A percentile compares a stretch with the other conserved stretches of the same genome.
phyloP scores from a whole-genome alignment of 768 basidiomycete genomes.

The Tylopilus sp. region DNA sequence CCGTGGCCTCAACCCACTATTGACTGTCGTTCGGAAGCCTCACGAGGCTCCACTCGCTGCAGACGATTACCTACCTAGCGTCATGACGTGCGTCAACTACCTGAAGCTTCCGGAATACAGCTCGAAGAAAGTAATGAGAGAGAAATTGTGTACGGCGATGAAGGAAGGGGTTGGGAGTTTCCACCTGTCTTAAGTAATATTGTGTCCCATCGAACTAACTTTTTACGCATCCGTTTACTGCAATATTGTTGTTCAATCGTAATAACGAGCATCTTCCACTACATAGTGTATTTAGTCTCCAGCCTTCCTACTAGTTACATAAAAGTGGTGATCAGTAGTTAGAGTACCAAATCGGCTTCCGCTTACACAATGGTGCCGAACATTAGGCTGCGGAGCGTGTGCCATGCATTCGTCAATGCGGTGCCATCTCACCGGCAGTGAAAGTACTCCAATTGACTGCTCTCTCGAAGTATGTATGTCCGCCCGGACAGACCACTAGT shows the following conservation, averaged over 20 bases:
- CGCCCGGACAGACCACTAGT: conserved; percentile 75
- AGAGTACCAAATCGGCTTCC: not conserved
- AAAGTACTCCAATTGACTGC: not conserved
- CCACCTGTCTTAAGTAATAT: conserved; percentile 76
- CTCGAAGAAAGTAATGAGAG: conserved; percentile 76
- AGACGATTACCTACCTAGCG: conserved; percentile 93
- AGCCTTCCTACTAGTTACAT: not conserved
- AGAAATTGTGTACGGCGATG: conserved; percentile 82
- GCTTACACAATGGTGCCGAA: not conserved
- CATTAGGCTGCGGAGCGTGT: conserved; percentile 26
- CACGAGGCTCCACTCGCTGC: conserved; percentile 88
- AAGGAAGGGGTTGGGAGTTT: conserved; percentile 94
- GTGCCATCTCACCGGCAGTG: not conserved
- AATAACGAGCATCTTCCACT: conserved; percentile 3
- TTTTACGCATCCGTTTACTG: conserved; percentile 18
- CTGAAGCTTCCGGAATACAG: conserved; percentile 96
- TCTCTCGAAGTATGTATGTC: conserved; percentile 28
- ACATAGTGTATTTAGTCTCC: not conserved
- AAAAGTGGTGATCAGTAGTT: not conserved
- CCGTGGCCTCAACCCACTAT: conserved; percentile 87
- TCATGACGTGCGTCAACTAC: conserved; percentile 99
- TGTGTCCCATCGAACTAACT: conserved; percentile 18
- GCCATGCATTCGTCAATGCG: not conserved
- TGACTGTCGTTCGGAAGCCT: conserved; percentile 96
- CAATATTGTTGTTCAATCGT: conserved; percentile 11